Base-by-base conservation (phyloP, 2,329 filamentous ascomycete genomes). In the Colletotrichum cordylinicola region DNA sequence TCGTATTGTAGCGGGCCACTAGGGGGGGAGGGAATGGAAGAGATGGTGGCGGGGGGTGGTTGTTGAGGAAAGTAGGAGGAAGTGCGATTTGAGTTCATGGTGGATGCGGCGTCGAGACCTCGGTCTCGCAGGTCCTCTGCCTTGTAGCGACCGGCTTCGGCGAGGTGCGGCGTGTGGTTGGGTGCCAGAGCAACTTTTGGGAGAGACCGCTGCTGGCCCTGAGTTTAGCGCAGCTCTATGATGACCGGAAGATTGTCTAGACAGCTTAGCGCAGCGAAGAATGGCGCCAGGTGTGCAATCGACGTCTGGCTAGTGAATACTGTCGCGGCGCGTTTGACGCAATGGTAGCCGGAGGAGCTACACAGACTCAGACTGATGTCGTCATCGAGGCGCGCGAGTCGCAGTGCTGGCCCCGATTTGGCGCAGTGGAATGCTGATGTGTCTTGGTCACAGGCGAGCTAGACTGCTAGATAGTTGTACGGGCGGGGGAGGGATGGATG, bases 41-140 rank as follows among this genome's bases (percentile, higher is more conserved):
- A 55, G 8, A 66, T 33, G 43, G 56, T 16, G 18, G 61, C 56
- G n/a, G 33, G 29, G 58, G 68, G 62, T 24, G 72, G 73, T 66
- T 64, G 73, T 58, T 74, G 74, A 52, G 74, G 70, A 56, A 75
- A 72, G 65, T 74, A 75, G 33, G 68, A 74, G 12, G 75, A 69
- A 56, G 55, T 76, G 67, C 37, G 60, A 68, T 73, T 76, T 64
- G 74, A 61, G 55, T 70, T 76, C 68, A 43, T 37, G 58, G 60
- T 48, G 39, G 60, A n/a, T 27, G 65, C 56, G 58, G 58, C 43
- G 61, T 58, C 31, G 62, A 24, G 48, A 37, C 21, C 39, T 67
- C 21, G 27, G 18, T 74, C 64, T 60, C 56, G 39, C 29, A 70
- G 7, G n/a, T 67, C 66, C 39, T 31, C 29, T 70, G 55, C 70